Base-by-base conservation (phyloP, 805 yeast species). In the Wickerhamiella domercqiae region DNA sequence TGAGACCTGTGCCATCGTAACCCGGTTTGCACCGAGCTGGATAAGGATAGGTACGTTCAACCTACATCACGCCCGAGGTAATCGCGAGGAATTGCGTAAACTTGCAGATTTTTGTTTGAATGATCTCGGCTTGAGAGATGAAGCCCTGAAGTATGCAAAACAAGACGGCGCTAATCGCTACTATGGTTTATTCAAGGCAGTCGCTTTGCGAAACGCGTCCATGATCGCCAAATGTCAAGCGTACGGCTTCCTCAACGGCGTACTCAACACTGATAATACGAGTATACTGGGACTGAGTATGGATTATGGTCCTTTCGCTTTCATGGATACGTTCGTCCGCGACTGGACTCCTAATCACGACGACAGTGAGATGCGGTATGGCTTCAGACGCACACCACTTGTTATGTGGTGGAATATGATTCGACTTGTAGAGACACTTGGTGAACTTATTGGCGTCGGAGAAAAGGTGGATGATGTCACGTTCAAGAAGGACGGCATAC, bases 301-400 rank as follows among this genome's bases (percentile, higher is more conserved):
- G 57, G 98, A 87, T 57, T 90, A 78, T 56, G 98, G 97, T 2
- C 97, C 98, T 1, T 90, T 81, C 60, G 80, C 93, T 15, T 78
- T 84, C 42, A 69, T 86, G 78, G 95, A 86, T 52, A 71, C 69
- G 33, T 87, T 77, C 53, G 75, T 82, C 50, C 86, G 93, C 13
- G 57, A 67, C 35, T 87, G 68, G 52, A 80, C 96, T 0, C 87
- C 97, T 2, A 87, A 90, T 53, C 83, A 82, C 39, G 96, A 84
- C 51, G 98, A 90, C 56, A 68, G 66, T 31, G 60, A 62, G 35
- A 54, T 62, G 14, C 64, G 95, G 32, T 87, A 90, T 54, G 71
- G 83, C 5, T 86, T 78, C 59, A 67, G 68, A n/a, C 83, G 80
- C 50, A 77, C 82, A 7, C 96, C 97, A 0, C 68, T 76, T 19